phyloP scores from a whole-genome alignment of 2,329 filamentous ascomycete genomes.

The Parastagonospora avenae region DNA sequence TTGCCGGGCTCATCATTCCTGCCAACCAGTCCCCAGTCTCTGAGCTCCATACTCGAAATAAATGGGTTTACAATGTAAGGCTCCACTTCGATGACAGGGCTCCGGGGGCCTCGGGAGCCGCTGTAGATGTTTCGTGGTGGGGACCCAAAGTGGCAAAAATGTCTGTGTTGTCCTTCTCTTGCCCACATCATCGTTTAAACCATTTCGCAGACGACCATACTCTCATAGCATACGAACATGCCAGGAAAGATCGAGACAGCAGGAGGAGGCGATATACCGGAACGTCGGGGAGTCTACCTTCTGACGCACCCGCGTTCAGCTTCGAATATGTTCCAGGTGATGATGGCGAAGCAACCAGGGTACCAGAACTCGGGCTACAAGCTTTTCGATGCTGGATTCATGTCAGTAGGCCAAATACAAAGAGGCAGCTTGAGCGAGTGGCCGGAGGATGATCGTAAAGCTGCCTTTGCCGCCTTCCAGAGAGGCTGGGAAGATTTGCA shows the following conservation, averaged over 20 bases:
- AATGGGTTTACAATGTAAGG: too few relatives aligned
- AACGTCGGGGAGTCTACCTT: slow-evolving; percentile 16
- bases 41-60: too few relatives aligned
- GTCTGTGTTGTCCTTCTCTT: too few relatives aligned
- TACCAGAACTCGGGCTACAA: slow-evolving; percentile 20
- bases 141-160: too few relatives aligned
- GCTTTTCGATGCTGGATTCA: slow-evolving; percentile 15
- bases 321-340: slow-evolving; percentile 24
- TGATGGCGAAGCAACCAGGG: slow-evolving; percentile 23
- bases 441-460: slow-evolving; percentile 8
- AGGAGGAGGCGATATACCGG: not conserved
- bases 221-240: not conserved
- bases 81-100: too few relatives aligned
- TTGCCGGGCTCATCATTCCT: too few relatives aligned
- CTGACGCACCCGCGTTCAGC: slow-evolving; percentile 24
- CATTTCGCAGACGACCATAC: too few relatives aligned
- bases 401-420: slow-evolving; percentile 1
- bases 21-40: too few relatives aligned
- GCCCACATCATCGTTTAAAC: too few relatives aligned
- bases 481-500: slow-evolving; percentile 11
- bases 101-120: too few relatives aligned
- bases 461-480: slow-evolving; percentile 9
- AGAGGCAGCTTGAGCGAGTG: slow-evolving; percentile 14
- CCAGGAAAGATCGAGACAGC: slow-evolving; percentile 8
- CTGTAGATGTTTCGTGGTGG: too few relatives aligned